Conservation (phyloP, 768 basidiomycete genomes). For the Boletus reticulatus region DNA sequence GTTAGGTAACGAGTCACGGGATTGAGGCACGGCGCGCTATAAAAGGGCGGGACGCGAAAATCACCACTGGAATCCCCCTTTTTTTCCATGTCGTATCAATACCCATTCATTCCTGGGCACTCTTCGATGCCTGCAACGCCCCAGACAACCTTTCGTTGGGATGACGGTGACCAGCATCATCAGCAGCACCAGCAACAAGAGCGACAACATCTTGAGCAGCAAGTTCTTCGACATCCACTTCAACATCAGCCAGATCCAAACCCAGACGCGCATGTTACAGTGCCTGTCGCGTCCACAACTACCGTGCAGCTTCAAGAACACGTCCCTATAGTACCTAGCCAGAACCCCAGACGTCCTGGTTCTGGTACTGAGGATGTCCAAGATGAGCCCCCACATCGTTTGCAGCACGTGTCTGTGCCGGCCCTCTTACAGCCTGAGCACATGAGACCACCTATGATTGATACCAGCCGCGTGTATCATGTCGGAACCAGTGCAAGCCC, state of each 20-base stretch:
- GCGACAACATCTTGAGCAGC: slow-evolving; percentile 33
- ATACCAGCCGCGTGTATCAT: slow-evolving; percentile 29
- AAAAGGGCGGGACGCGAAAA: slow-evolving; percentile 30
- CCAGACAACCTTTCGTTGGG: slow-evolving; percentile 39
- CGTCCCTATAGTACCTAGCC: slow-evolving; percentile 31
- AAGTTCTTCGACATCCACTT: slow-evolving; percentile 38
- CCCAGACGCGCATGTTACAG: slow-evolving; percentile 20
- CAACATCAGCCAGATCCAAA: slow-evolving; percentile 33
- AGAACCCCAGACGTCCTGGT: slow-evolving; percentile 19
- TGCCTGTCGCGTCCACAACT: slow-evolving; percentile 12
- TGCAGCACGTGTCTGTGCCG: slow-evolving; percentile 26
- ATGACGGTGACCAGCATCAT: slow-evolving; percentile 35
- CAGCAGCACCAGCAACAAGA: slow-evolving; percentile 21
- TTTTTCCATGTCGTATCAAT: slow-evolving; percentile 49
- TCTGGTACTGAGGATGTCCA: slow-evolving; percentile 21
- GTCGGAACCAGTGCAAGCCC: slow-evolving; percentile 29
- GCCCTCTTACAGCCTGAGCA: slow-evolving; percentile 22
- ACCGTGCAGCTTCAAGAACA: slow-evolving; percentile 27
- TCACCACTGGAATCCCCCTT: slow-evolving; percentile 22
- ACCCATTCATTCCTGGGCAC: slow-evolving; percentile 45
- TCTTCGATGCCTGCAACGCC: slow-evolving; percentile 50
- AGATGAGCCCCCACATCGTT: slow-evolving; percentile 18
- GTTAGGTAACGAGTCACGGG: slow-evolving; percentile 25
- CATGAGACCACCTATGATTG: slow-evolving; percentile 36
- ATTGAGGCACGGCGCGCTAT: slow-evolving; percentile 17